phyloP scores from a whole-genome alignment of 1,284 basidiomycete species.

The Irpex lacteus region DNA sequence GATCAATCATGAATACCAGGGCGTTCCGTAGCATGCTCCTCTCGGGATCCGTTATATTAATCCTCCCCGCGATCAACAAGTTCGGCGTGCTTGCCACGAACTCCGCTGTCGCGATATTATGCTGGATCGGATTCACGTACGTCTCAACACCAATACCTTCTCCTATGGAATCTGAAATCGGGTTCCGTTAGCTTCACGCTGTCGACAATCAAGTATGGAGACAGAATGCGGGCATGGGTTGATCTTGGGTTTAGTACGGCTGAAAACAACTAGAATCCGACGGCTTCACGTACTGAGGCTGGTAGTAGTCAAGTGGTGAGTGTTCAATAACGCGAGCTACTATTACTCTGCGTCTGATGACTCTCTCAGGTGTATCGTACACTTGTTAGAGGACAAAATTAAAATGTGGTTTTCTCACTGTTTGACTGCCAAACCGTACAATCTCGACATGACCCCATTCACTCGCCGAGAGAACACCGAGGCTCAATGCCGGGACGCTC shows the following conservation, averaged over 20 bases:
- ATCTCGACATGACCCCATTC: neutral
- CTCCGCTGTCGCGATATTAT: conserved; percentile 39
- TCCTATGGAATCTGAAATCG: neutral
- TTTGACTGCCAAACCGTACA: neutral
- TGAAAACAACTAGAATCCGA: conserved; percentile 17
- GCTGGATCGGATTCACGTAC: conserved; percentile 44
- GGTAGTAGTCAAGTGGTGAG: neutral
- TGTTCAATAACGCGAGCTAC: neutral
- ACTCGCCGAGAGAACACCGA: neutral
- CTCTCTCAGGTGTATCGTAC: too few species aligned
- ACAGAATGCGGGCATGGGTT: conserved; percentile 43
- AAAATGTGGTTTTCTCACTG: too few species aligned
- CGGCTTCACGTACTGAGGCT: neutral
- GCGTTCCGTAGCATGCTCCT: conserved; percentile 41
- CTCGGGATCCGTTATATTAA: conserved; percentile 35
- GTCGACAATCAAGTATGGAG: conserved; percentile 44
- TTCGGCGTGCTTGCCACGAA: conserved; percentile 56
- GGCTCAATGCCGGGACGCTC: neutral
- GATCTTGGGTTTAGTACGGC: conserved; percentile 41
- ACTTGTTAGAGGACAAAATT: too few species aligned
- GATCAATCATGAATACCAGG: conserved; percentile 18
- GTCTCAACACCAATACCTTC: conserved; percentile 13
- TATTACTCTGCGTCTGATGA: too few species aligned
- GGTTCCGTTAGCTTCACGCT: conserved; percentile 34
- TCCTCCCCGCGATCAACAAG: conserved; percentile 49